These are phyloP conservation scores for Neurospora sp. DNA, from an alignment of 495 filamentous ascomycete genomes.

Conservation along the genomic window DNA sequence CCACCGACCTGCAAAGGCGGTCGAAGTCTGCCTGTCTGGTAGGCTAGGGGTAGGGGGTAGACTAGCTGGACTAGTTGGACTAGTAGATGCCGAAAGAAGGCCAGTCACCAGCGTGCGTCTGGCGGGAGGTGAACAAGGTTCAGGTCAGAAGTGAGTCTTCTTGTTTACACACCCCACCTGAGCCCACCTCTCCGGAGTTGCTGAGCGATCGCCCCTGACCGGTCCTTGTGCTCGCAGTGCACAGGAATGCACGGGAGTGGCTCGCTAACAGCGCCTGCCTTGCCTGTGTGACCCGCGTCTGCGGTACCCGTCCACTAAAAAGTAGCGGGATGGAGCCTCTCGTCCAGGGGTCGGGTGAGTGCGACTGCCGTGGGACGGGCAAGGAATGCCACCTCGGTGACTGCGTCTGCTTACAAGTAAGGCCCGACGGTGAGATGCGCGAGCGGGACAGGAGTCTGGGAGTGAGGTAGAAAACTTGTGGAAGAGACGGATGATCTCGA, in stretches of 20 bases:
- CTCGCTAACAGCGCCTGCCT: background rate
- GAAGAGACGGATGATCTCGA: background rate
- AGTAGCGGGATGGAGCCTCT: background rate
- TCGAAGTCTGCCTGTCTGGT: background rate
- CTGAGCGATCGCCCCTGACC: background rate
- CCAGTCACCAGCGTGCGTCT: background rate
- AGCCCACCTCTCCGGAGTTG: background rate
- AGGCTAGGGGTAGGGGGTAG: background rate
- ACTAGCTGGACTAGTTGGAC: background rate
- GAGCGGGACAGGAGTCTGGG: background rate
- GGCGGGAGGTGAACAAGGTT: background rate
- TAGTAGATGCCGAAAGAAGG: background rate
- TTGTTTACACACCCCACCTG: background rate
- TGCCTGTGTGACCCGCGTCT: background rate
- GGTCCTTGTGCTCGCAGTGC: background rate
- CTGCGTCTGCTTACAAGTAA: background rate
- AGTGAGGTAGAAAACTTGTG: background rate
- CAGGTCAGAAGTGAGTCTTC: background rate
- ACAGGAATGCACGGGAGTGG: background rate
- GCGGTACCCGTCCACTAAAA: background rate
- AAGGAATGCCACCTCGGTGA: background rate
- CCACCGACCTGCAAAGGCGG: background rate
- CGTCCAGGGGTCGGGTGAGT: background rate
- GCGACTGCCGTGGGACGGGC: background rate
- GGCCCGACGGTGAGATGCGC: background rate